Percentiles rank a stretch among this genome's conserved stretches.
Evolutionary conservation across 306 rosid species (phyloP).

Genomic region (Castanea mollissima): DNA sequence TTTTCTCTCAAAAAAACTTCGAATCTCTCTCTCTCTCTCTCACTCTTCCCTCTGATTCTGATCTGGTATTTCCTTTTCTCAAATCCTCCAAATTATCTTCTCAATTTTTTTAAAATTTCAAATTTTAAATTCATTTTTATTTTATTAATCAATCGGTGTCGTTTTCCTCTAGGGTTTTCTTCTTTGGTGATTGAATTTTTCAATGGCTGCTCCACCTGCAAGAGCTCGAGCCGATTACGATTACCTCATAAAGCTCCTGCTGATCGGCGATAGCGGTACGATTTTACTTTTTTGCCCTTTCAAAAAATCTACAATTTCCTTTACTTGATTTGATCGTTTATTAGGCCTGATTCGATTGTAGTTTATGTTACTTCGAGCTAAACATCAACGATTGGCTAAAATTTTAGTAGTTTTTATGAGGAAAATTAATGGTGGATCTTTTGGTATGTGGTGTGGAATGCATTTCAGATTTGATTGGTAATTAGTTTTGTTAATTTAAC

Average conservation of each 20-base stretch:
- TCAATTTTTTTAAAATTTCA: neutral
- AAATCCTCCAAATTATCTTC: neutral
- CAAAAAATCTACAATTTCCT: neutral
- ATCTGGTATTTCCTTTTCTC: constrained; percentile 22
- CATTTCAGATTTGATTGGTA: neutral
- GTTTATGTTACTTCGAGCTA: neutral
- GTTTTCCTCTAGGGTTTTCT: constrained; percentile 22
- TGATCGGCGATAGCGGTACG: constrained; percentile 96
- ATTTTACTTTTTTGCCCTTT: constrained; percentile 11
- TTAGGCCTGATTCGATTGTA: neutral
- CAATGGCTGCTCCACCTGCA: constrained; percentile 88
- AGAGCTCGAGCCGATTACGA: constrained; percentile 98
- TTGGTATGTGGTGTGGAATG: neutral
- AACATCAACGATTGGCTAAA: neutral
- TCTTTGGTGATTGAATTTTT: constrained; percentile 3
- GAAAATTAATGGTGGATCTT: neutral
- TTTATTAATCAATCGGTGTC: neutral
- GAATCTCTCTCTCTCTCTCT: constrained; percentile 42
- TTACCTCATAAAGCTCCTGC: constrained; percentile 88
- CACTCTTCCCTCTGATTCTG: constrained; percentile 24
- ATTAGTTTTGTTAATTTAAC: neutral
- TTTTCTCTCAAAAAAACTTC: constrained; percentile 20
- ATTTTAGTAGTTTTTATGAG: neutral
- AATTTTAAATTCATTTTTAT: neutral
- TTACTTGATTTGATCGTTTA: neutral